Percentiles rank a stretch among this genome's conserved stretches.
Conservation (phyloP, 2,329 filamentous ascomycete genomes). For the Clathrospora elynae region DNA sequence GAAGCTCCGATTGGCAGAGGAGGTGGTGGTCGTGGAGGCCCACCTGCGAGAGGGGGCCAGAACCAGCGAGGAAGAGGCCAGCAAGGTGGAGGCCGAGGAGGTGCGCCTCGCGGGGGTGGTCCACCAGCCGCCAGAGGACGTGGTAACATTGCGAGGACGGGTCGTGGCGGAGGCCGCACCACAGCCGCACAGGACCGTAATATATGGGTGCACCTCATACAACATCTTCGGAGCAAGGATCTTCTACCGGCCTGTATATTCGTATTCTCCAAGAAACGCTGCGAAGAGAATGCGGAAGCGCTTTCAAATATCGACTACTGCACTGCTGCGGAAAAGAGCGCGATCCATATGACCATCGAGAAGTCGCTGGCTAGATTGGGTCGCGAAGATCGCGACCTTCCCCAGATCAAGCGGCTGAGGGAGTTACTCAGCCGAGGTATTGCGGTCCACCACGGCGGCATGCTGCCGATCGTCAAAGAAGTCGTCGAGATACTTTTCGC, state of each 20-base stretch:
- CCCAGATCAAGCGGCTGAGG: constrained; percentile 85
- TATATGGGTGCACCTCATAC: constrained; percentile 93
- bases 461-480: constrained; percentile 96
- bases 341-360: constrained; percentile 96
- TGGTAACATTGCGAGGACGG: constrained; percentile 89
- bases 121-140: constrained; percentile 61
- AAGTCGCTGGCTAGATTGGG: constrained; percentile 91
- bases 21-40: constrained; percentile 55
- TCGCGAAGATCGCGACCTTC: constrained; percentile 85
- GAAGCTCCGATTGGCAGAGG: constrained; percentile 60
- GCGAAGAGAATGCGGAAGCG: constrained; percentile 95
- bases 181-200: constrained; percentile 94
- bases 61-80: constrained; percentile 57
- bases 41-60: constrained; percentile 54
- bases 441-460: constrained; percentile 92
- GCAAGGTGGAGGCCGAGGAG: constrained; percentile 52
- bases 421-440: constrained; percentile 87
- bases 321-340: constrained; percentile 90
- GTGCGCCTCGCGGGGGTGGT: constrained; percentile 60
- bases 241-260: constrained; percentile 95
- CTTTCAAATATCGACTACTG: constrained; percentile 95
- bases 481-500: constrained; percentile 97
- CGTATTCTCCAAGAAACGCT: constrained; percentile 97
- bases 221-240: constrained; percentile 83
- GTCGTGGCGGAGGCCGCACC: constrained; percentile 81